Conservation (phyloP, 2,329 filamentous ascomycete species). For the Fusarium lateritium region DNA sequence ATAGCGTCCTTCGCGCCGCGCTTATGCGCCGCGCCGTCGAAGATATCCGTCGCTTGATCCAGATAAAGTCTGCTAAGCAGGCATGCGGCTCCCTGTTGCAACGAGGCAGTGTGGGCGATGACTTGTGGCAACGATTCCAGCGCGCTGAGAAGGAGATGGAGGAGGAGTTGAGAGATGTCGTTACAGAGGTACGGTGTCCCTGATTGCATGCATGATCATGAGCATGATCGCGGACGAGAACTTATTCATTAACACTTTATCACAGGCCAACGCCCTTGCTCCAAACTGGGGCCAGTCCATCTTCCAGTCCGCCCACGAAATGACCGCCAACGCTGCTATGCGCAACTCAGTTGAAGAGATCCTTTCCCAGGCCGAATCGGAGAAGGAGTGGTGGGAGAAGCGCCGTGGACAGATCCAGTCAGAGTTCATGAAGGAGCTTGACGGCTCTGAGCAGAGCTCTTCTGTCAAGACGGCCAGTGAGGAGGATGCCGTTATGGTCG, state of each 20-base stretch:
- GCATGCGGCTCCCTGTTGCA: conserved; percentile 87
- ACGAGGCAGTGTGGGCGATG: conserved; percentile 93
- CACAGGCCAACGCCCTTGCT: conserved; percentile 88
- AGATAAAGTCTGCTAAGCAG: conserved; percentile 89
- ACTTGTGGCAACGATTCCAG: conserved; percentile 93
- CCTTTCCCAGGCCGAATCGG: conserved; percentile 76
- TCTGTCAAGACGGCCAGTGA: conserved; percentile 56
- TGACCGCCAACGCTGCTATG: conserved; percentile 85
- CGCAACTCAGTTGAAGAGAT: conserved; percentile 83
- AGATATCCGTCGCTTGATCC: conserved; percentile 92
- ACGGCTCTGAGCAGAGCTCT: conserved; percentile 69
- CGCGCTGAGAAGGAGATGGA: conserved; percentile 98
- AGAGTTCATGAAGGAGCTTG: conserved; percentile 88
- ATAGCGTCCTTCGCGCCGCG: conserved; percentile 88
- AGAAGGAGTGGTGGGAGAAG: conserved; percentile 95
- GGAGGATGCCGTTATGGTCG: conserved; percentile 78
- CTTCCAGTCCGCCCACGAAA: conserved; percentile 98
- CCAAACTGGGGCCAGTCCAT: conserved; percentile 94
- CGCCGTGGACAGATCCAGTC: conserved; percentile 80
- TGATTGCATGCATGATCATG: neutral
- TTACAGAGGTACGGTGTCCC: conserved; percentile 78
- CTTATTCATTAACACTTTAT: conserved; percentile 14
- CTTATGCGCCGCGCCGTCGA: conserved; percentile 91
- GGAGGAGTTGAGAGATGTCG: conserved; percentile 93
- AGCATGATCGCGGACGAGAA: neutral